Base-by-base conservation (phyloP, 768 basidiomycete species). In the Coprinopsis marcescibilis region DNA sequence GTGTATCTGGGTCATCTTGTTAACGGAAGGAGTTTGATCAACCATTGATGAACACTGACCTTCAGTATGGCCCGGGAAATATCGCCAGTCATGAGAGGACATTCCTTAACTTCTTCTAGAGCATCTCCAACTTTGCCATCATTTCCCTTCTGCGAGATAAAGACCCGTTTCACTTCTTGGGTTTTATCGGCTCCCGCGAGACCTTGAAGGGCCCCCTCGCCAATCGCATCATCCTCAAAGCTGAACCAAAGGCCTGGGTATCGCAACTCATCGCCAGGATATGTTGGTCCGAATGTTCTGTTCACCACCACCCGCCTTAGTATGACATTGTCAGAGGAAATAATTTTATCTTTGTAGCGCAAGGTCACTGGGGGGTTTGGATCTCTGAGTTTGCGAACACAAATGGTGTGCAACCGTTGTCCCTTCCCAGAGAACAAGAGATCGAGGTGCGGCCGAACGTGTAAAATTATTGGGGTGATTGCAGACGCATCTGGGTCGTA, bases 181-280 rank as follows among this genome's bases (percentile, higher is more conserved):
- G 70, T 73, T 40, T 84, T 70, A 54, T 85, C 84, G 42, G 84
- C 82, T n/a, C 63, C 51, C 36, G 73, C 70, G 10, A 25, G 29
- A 67, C 66, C 57, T 80, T 82, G 26, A 25, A 30, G 33, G 20
- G 32, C 54, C 4, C 75, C 70, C 48, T 85, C 83, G 1, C 66
- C 63, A 41, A 81, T 66, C 2, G 66, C 65, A 55, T 90, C 89
- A 43, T 89, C 88, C 34, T 87, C 85, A 52, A 91, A 91, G 53
- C 80, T 80, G 59, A 92, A 92, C 76, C 81, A 83, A 26, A 91
- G 71, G 0, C 89, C 89, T 2, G 89, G 89, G 64, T 90, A 92
- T 34, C 76, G 77, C 53, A 90, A 64, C 53, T 85, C 83, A 48
- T 89, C 84, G 15, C 71, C 71, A 10, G 84, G 78, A 61, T 90